These are phyloP conservation scores for Wickerhamiella sergipiensis DNA, from an alignment of 805 yeast genomes.

Conservation along the genomic window DNA sequence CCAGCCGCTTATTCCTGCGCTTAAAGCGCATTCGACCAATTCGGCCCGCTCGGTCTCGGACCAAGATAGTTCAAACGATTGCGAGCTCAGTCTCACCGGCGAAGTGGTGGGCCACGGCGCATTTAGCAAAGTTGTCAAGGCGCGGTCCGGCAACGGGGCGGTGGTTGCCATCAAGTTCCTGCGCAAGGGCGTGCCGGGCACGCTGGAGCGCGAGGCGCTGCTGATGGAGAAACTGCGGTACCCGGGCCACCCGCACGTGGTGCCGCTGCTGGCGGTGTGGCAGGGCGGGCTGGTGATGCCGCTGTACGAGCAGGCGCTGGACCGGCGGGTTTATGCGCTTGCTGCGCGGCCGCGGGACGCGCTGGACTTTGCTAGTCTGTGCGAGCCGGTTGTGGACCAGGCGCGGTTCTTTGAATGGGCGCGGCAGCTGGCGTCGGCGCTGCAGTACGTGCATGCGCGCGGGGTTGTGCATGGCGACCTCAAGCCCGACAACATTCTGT, in stretches of 20 bases:
- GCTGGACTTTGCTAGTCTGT: constrained; percentile 10
- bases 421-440: constrained; percentile 15
- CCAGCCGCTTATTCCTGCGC: not conserved
- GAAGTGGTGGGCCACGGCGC: constrained; percentile 11
- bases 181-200: constrained; percentile 1
- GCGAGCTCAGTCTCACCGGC: not conserved
- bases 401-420: constrained; percentile 20
- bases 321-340: constrained; percentile 2
- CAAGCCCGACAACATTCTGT: constrained; percentile 34
- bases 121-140: constrained; percentile 8
- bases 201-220: constrained; percentile 9
- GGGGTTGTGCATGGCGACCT: constrained; percentile 35
- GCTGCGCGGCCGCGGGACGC: not conserved
- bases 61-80: no score
- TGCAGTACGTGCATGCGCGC: constrained; percentile 14
- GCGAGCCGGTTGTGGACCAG: constrained; percentile 16
- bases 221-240: constrained; percentile 2
- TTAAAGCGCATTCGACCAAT: no score
- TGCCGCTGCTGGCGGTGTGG: constrained; percentile 6
- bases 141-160: no score
- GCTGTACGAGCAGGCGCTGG: constrained; percentile 10
- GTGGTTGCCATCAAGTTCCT: constrained; percentile 10
- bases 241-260: constrained; percentile 7
- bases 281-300: constrained; percentile 13
- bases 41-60: no score